phyloP scores from a whole-genome alignment of 306 rosid genomes.

The Begonia peltatifolia region DNA sequence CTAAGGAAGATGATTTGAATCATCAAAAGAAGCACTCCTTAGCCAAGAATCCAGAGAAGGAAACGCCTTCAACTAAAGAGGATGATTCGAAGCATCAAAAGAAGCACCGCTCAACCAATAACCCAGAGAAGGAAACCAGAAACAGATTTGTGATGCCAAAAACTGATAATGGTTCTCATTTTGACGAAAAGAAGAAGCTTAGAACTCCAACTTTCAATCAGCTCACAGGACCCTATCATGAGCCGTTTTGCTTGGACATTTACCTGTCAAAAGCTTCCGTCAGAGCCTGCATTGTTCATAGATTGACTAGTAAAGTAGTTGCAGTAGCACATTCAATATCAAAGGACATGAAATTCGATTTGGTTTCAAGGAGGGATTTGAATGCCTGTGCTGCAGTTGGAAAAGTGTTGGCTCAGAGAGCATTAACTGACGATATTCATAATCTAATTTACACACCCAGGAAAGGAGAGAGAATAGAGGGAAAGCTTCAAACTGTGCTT shows the following conservation, averaged over 20 bases:
- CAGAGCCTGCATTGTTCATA: constrained; percentile 72
- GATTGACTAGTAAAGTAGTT: constrained; percentile 71
- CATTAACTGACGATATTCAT: constrained; percentile 81
- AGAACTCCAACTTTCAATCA: constrained; percentile 64
- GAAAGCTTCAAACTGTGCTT: constrained; percentile 50
- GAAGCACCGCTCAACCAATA: constrained; percentile 8
- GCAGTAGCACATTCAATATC: constrained; percentile 85
- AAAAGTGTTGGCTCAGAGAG: constrained; percentile 66
- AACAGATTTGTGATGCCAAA: constrained; percentile 10
- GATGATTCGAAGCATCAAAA: constrained; percentile 8
- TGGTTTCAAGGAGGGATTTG: constrained; percentile 51
- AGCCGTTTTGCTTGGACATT: constrained; percentile 84
- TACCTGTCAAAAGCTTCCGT: constrained; percentile 77
- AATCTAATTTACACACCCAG: constrained; percentile 67
- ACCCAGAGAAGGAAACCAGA: constrained; percentile 9
- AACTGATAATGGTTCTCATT: constrained; percentile 8
- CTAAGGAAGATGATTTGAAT: constrained; percentile 16
- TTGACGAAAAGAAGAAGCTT: constrained; percentile 31
- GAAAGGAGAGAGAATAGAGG: constrained; percentile 64
- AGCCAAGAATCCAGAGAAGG: constrained; percentile 13
- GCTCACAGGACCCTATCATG: constrained; percentile 71
- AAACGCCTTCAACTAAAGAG: constrained; percentile 33
- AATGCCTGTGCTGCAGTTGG: constrained; percentile 84
- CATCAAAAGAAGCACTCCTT: constrained; percentile 7
- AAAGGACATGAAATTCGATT: constrained; percentile 66